Evolutionary conservation across 495 filamentous ascomycete genomes (phyloP), one percentile per base, ranked within the genome.

Genomic region (Melanomma pulvis-pyrius): DNA sequence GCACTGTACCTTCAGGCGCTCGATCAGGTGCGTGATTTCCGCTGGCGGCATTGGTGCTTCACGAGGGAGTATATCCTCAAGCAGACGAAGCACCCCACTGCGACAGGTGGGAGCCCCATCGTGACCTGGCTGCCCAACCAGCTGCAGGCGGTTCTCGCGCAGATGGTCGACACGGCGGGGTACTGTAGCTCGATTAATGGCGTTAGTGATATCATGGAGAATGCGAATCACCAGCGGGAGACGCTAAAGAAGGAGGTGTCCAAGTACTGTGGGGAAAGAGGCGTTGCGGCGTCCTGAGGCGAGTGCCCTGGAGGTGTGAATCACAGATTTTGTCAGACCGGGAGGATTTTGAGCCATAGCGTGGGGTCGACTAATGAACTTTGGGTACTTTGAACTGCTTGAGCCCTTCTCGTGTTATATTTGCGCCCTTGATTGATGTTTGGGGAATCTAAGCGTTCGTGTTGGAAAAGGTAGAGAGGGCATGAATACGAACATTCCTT

Each of bases 11-110:
- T 96, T 5, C 80, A 82, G 68, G 81, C 86, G 0, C 76, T 96
- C 22, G 87, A 97, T 74, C 88, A 96, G 74, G 90, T 97, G 12
- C 86, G 92, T 55, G 91, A 92, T 71, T 97, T 96, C 79, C 80
- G 92, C 63, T 97, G 92, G 92, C 82, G 92, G 2, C 92, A 96
- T 72, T 97, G 92, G 92, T 87, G 92, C 65, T 96, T 97, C 70
- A 92, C 92, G n/a, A 80, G 91, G 22, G 92, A 97, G 81, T 97
- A 97, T 68, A 96, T 97, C 63, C 83, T 97, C 59, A 91, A 90
- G 72, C 83, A 87, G 61, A 94, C 90, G 0, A 81, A 79, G 0
- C 90, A 97, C 71, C 92, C 92, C 0, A 93, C 90, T 28, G 92
- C 92, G 4, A 97, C 92, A 0, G 92, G 92, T 0, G 92, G 92